A percentile compares a stretch with the other conserved stretches of the same genome.
Evolutionary conservation across 2,329 filamentous ascomycete species (phyloP).

Genomic region (Phoma sp.): DNA sequence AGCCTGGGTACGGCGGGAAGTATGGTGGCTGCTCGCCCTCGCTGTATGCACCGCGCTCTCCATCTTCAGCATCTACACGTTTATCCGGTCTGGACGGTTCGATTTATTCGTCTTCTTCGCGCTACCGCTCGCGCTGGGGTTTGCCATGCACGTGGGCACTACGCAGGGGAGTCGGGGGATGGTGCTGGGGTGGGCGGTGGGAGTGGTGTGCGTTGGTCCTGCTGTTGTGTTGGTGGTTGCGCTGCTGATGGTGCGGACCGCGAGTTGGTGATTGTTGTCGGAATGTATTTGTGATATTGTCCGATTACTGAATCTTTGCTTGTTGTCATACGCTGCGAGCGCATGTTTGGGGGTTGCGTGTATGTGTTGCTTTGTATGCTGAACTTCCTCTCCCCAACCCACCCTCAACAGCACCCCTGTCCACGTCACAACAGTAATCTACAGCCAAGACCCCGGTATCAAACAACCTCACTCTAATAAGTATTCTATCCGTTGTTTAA

Average conservation of each 20-base stretch:
- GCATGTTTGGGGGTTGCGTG: too few relatives aligned
- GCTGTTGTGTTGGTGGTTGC: not conserved
- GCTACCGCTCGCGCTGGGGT: constrained; percentile 1
- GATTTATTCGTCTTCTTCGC: not conserved
- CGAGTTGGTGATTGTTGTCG: not conserved
- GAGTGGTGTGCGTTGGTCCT: constrained; percentile 4
- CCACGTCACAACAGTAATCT: too few relatives aligned
- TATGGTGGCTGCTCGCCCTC: not conserved
- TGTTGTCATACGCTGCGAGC: too few relatives aligned
- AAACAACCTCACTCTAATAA: too few relatives aligned
- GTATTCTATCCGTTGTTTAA: too few relatives aligned
- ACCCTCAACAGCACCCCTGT: too few relatives aligned
- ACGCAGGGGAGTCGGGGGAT: constrained; percentile 3
- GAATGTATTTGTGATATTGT: too few relatives aligned
- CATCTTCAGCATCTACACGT: not conserved
- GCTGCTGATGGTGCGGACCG: not conserved
- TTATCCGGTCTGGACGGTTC: not conserved
- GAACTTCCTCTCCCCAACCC: too few relatives aligned
- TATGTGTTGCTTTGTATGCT: too few relatives aligned
- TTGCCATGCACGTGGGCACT: constrained; percentile 8
- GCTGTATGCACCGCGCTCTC: not conserved
- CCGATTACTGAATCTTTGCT: too few relatives aligned
- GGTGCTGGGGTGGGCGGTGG: constrained; percentile 2
- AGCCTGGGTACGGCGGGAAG: constrained; percentile 3
- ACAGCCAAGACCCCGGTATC: too few relatives aligned